phyloP scores from a whole-genome alignment of 2,329 filamentous ascomycete species.

The Ilyonectria destructans region DNA sequence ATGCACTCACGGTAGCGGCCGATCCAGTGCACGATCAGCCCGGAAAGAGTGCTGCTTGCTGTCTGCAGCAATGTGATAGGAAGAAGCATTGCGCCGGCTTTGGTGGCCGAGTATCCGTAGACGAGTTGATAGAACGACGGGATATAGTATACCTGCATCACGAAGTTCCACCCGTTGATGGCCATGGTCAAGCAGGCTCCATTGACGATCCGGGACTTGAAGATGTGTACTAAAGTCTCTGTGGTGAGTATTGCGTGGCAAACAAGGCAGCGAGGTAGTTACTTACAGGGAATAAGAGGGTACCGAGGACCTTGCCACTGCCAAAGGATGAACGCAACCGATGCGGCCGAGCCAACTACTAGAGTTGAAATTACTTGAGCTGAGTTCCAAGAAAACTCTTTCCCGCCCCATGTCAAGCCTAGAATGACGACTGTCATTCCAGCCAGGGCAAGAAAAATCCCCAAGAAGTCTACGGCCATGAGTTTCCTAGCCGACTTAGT shows the following conservation, averaged over 20 bases:
- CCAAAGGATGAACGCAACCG: slow-evolving; percentile 68
- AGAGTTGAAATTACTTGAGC: slow-evolving; percentile 70
- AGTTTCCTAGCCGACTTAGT: slow-evolving; percentile 57
- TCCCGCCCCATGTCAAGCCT: slow-evolving; percentile 73
- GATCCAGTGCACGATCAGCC: slow-evolving; percentile 67
- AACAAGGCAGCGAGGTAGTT: too few relatives aligned
- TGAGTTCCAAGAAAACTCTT: slow-evolving; percentile 71
- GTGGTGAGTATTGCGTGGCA: background rate
- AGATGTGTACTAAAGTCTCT: slow-evolving; percentile 64
- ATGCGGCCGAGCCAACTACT: slow-evolving; percentile 63
- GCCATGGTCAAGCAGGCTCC: slow-evolving; percentile 71
- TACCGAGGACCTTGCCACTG: slow-evolving; percentile 65
- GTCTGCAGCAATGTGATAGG: slow-evolving; percentile 63
- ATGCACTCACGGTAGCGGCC: slow-evolving; percentile 70
- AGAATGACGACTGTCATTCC: slow-evolving; percentile 65
- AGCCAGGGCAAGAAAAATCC: slow-evolving; percentile 63
- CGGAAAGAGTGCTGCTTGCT: slow-evolving; percentile 65
- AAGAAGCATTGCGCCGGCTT: slow-evolving; percentile 60
- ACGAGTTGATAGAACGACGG: slow-evolving; percentile 64
- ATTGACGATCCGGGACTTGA: slow-evolving; percentile 68
- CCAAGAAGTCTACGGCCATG: slow-evolving; percentile 67
- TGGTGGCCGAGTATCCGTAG: slow-evolving; percentile 61
- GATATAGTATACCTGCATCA: slow-evolving; percentile 69
- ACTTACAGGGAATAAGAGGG: slow-evolving; percentile 64
- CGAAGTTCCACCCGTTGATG: slow-evolving; percentile 73